These are phyloP conservation scores for Albophoma yamanashiensis DNA, from an alignment of 2,329 filamentous ascomycete genomes.

Conservation along the genomic window DNA sequence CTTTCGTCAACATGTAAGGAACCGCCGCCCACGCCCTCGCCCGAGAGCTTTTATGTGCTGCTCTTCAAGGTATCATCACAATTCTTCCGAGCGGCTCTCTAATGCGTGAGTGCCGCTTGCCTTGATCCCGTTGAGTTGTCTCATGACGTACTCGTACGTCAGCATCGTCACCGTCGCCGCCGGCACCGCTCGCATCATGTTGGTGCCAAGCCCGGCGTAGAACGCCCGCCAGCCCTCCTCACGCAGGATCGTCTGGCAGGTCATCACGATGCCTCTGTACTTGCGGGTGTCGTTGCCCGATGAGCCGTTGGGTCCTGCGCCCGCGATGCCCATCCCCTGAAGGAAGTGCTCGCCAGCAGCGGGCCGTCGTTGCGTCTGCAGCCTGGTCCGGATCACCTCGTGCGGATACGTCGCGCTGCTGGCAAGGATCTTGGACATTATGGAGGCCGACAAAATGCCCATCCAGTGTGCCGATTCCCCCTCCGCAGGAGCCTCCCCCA, in stretches of 20 bases:
- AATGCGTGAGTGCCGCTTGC: slow-evolving; percentile 18
- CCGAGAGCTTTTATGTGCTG: background rate
- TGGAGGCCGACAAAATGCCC: slow-evolving; percentile 78
- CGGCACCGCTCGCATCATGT: slow-evolving; percentile 91
- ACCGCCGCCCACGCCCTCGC: background rate
- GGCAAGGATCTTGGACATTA: slow-evolving; percentile 87
- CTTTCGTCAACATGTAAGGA: background rate
- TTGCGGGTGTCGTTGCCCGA: slow-evolving; percentile 26
- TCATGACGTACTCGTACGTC: slow-evolving; percentile 77
- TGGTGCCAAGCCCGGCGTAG: slow-evolving; percentile 94
- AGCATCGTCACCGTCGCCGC: slow-evolving; percentile 96
- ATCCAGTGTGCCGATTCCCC: slow-evolving; percentile 55
- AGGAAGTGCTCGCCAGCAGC: slow-evolving; percentile 42
- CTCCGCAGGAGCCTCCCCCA: slow-evolving; percentile 51
- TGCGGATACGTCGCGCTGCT: slow-evolving; percentile 95
- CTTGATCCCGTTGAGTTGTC: slow-evolving; percentile 34
- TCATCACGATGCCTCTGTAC: slow-evolving; percentile 73
- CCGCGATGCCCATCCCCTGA: slow-evolving; percentile 36
- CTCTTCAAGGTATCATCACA: background rate
- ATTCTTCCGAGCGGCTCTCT: background rate
- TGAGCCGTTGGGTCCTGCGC: slow-evolving; percentile 14
- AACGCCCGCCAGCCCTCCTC: slow-evolving; percentile 97
- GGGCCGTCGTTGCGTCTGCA: slow-evolving; percentile 85
- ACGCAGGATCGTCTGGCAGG: slow-evolving; percentile 70
- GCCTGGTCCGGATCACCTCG: slow-evolving; percentile 83